Conservation (phyloP, 768 basidiomycete genomes). For the Hydnomerulius pinastri region DNA sequence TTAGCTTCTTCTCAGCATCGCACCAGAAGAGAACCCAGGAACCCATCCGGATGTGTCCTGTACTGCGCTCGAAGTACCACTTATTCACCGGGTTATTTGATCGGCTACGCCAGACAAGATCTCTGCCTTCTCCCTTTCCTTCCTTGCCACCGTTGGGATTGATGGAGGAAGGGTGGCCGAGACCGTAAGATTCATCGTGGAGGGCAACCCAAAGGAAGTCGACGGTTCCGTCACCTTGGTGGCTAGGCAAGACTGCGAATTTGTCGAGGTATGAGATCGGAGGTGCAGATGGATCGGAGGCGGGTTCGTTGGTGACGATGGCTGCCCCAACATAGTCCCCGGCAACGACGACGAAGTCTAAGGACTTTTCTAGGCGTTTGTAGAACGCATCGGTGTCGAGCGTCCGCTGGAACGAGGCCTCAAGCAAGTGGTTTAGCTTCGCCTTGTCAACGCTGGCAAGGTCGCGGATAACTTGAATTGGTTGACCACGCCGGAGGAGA, state of each 20-base stretch:
- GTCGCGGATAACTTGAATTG: conserved; percentile 79
- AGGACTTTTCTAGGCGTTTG: conserved; percentile 64
- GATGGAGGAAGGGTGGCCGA: conserved; percentile 89
- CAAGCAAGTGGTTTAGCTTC: conserved; percentile 81
- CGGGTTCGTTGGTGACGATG: conserved; percentile 75
- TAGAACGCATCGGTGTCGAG: conserved; percentile 80
- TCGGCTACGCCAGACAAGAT: conserved; percentile 94
- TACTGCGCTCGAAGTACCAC: conserved; percentile 98
- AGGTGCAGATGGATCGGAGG: conserved; percentile 30
- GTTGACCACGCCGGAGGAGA: conserved; percentile 84
- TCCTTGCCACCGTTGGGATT: conserved; percentile 94
- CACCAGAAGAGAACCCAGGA: conserved; percentile 98
- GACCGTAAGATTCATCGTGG: conserved; percentile 97
- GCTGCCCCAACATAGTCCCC: conserved; percentile 97
- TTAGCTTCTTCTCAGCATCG: conserved; percentile 88
- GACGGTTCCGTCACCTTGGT: conserved; percentile 98
- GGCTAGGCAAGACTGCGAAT: conserved; percentile 91
- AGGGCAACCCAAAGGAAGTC: conserved; percentile 99
- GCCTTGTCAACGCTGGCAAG: conserved; percentile 66
- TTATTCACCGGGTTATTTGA: conserved; percentile 96
- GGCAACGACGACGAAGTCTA: conserved; percentile 92
- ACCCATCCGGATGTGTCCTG: conserved; percentile 84
- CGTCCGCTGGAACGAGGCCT: conserved; percentile 78
- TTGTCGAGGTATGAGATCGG: conserved; percentile 95
- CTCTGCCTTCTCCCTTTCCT: conserved; percentile 87